phyloP scores from a whole-genome alignment of 805 yeast species.

The Dipodascopsis tothii region DNA sequence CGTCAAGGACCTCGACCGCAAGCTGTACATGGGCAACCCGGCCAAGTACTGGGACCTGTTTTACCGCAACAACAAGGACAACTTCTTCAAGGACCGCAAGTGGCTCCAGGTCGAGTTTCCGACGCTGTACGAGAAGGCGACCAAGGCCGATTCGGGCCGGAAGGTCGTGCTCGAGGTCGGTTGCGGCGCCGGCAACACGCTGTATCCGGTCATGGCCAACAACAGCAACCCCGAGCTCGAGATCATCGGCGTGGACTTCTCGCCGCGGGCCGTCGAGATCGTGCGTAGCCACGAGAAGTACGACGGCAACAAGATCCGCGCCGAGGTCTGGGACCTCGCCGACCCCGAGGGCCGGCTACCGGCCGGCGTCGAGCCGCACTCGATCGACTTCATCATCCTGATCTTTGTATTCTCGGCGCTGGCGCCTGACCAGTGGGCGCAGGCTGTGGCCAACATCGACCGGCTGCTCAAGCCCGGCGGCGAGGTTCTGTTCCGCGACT shows the following conservation, averaged over 20 bases:
- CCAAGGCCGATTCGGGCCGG: constrained; percentile 63
- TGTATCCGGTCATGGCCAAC: constrained; percentile 79
- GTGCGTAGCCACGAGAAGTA: constrained; percentile 54
- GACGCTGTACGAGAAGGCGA: constrained; percentile 58
- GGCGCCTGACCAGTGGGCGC: constrained; percentile 83
- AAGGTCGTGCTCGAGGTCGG: constrained; percentile 82
- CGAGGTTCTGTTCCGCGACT: constrained; percentile 78
- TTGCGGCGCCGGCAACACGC: constrained; percentile 96
- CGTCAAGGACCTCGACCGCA: constrained; percentile 73
- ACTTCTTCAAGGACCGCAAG: constrained; percentile 91
- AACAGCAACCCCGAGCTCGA: constrained; percentile 71
- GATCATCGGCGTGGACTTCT: constrained; percentile 82
- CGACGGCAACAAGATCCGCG: constrained; percentile 55
- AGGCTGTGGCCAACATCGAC: constrained; percentile 63
- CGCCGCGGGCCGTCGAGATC: constrained; percentile 80
- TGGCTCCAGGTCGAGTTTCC: constrained; percentile 97
- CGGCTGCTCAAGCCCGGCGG: constrained; percentile 90
- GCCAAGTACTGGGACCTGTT: constrained; percentile 93
- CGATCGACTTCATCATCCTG: constrained; percentile 89
- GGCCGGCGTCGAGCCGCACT: constrained; percentile 69
- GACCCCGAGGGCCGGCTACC: constrained; percentile 68
- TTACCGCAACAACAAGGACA: constrained; percentile 81
- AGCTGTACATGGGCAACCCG: constrained; percentile 72
- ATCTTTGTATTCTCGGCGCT: constrained; percentile 89
- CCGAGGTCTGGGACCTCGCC: constrained; percentile 93